Base-by-base conservation (phyloP, 305 asterid genomes). In the Withania somnifera region DNA sequence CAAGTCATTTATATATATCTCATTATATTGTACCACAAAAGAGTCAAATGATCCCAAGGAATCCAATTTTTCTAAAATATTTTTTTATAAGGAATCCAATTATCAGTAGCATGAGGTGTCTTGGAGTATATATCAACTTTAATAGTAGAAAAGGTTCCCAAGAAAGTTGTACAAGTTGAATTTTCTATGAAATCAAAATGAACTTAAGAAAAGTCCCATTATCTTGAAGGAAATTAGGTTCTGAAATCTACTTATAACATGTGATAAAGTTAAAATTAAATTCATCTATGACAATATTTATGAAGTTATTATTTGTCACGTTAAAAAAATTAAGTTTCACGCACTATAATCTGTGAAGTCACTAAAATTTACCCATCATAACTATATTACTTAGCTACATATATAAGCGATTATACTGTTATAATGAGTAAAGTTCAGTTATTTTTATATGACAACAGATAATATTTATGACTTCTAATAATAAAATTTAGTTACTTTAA, bases 51-150 rank as follows among this genome's bases (percentile, higher is more conserved):
- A 86, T 81, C 67, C 82, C 60, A 79, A 84, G 86, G 88, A 83
- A 81, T 83, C 85, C 32, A 54, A 51, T 81, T 73, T n/a, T n/a
- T n/a, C n/a, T n/a, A n/a, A n/a, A n/a, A n/a, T n/a, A n/a, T n/a
- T n/a, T n/a, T n/a, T n/a, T n/a, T 75, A 84, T 69, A 79, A 84
- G 86, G 88, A 83, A 81, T 83, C 85, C 32, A 54, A 51, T 81
- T 73, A 77, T 84, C 84, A 42, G 79, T 63, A 75, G 50, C 83
- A 22, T 56, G 84, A 69, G 54, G 85, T 84, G 79, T 84, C 82
- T 84, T 11, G 20, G n/a, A 47, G 47, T 52, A 17, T 61, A 38
- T 32, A 78, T 78, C 80, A 71, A 77, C 77, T 45, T 69, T 71
- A n/a, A n/a, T n/a, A n/a, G n/a, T 28, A 15, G 7, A 40, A 82